Evolutionary conservation across 2,329 filamentous ascomycete genomes (phyloP).

Genomic region (Aspergillus carbonarius): DNA sequence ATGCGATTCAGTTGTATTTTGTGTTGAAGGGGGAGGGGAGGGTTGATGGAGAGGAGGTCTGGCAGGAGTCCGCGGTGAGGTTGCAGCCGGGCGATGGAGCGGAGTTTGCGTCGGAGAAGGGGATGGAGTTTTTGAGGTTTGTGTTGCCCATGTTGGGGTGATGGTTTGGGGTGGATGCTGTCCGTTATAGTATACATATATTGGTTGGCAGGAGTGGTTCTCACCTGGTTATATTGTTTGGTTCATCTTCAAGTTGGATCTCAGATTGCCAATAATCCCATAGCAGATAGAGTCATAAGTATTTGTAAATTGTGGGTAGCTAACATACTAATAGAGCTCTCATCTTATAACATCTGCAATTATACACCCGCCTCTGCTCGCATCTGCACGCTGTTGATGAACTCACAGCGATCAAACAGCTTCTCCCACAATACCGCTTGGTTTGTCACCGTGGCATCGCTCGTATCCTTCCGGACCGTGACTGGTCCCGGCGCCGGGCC

Average conservation of each 20-base stretch:
- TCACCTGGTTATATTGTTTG: too few relatives aligned
- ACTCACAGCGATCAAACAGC: slow-evolving; percentile 12
- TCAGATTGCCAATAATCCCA: too few relatives aligned
- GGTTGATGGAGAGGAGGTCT: background rate
- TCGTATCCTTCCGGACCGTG: background rate
- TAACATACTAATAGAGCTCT: too few relatives aligned
- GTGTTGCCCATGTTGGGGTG: background rate
- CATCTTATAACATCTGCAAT: background rate
- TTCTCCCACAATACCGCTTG: slow-evolving; percentile 7
- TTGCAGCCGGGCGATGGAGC: background rate
- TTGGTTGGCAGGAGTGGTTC: too few relatives aligned
- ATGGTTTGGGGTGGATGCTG: background rate
- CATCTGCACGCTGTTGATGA: slow-evolving; percentile 14
- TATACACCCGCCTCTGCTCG: slow-evolving; percentile 10
- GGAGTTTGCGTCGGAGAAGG: background rate
- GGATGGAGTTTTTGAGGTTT: background rate
- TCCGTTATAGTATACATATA: too few relatives aligned
- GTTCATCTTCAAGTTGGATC: too few relatives aligned
- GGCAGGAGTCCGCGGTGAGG: background rate
- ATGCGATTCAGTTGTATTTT: background rate
- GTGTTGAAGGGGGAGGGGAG: background rate
- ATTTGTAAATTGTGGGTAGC: too few relatives aligned
- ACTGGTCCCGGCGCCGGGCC: background rate
- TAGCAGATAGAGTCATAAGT: too few relatives aligned
- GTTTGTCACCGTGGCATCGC: background rate